Evolutionary conservation across 164 flowering plant genomes (phyloP).

Genomic region (Taxillus chinensis): DNA sequence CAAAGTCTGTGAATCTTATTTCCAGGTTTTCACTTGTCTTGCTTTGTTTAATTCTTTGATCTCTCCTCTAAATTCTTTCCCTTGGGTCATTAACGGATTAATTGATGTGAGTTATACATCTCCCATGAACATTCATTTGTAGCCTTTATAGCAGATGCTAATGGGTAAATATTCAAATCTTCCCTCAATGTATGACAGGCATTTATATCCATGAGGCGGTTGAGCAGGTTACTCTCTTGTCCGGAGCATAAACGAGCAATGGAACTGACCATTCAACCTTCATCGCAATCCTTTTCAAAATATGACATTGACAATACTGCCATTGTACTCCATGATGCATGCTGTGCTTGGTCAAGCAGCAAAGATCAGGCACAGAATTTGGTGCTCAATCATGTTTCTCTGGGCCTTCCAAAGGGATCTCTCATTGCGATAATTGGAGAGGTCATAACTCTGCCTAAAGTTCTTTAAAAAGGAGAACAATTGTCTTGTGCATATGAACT

Average conservation of each 20-base stretch:
- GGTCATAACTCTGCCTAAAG: constrained; percentile 27
- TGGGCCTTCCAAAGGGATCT: constrained; percentile 54
- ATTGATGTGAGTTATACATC: constrained; percentile 73
- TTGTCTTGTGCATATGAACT: no score
- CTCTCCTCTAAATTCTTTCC: constrained; percentile 95
- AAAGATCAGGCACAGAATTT: constrained; percentile 18
- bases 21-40: constrained; percentile 97
- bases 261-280: constrained; percentile 8
- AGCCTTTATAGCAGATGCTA: not conserved
- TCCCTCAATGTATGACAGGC: constrained; percentile 37
- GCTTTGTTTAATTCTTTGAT: constrained; percentile 82
- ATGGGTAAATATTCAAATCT: constrained; percentile 10
- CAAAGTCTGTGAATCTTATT: constrained; percentile 6
- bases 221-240: constrained; percentile 63
- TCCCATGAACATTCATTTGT: not conserved
- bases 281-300: constrained; percentile 12
- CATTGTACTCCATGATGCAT: constrained; percentile 44
- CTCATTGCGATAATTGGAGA: constrained; percentile 79
- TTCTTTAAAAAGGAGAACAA: not conserved
- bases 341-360: constrained; percentile 62
- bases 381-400: constrained; percentile 40
- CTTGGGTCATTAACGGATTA: constrained; percentile 97
- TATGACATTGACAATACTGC: constrained; percentile 27
- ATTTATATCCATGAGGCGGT: constrained; percentile 62
- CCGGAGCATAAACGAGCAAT: constrained; percentile 22